phyloP scores from a whole-genome alignment of 2,329 filamentous ascomycete species.

The Fusarium sp. region DNA sequence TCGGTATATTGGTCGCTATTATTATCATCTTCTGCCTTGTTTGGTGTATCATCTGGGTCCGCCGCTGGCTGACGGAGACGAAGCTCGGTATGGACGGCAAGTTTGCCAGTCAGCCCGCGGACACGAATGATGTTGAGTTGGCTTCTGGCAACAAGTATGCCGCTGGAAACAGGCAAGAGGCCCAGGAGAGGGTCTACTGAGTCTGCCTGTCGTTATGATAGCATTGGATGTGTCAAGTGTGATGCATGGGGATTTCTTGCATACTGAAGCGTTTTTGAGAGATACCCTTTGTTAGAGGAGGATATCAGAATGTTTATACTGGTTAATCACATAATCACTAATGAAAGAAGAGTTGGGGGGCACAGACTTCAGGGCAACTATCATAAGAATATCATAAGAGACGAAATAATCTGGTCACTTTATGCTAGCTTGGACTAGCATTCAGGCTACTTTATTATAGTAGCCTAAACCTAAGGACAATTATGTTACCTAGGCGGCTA shows the following conservation, averaged over 20 bases:
- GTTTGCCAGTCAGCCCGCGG: slow-evolving; percentile 48
- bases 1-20: slow-evolving; percentile 66
- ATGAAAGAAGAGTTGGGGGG: background rate
- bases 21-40: slow-evolving; percentile 65
- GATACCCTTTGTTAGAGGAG: slow-evolving; percentile 16
- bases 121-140: slow-evolving; percentile 46
- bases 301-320: background rate
- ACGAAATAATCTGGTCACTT: too few relatives aligned
- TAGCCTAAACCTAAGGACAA: too few relatives aligned
- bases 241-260: slow-evolving; percentile 5
- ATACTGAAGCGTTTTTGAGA: slow-evolving; percentile 13
- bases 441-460: too few relatives aligned
- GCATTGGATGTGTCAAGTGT: background rate
- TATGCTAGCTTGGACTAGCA: too few relatives aligned
- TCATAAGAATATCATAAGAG: too few relatives aligned
- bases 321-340: slow-evolving; percentile 22
- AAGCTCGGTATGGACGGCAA: slow-evolving; percentile 58
- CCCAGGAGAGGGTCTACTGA: slow-evolving; percentile 35
- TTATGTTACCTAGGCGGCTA: background rate
- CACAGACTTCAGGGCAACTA: background rate
- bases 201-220: background rate
- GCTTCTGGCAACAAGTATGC: slow-evolving; percentile 40
- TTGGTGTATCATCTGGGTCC: slow-evolving; percentile 62
- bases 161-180: slow-evolving; percentile 26
- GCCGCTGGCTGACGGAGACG: slow-evolving; percentile 61